A percentile compares a stretch with the other conserved stretches of the same genome.
Evolutionary conservation across 176 grass and related monocot genomes (phyloP).

Genomic region (Dendrocalamus sinicus): DNA sequence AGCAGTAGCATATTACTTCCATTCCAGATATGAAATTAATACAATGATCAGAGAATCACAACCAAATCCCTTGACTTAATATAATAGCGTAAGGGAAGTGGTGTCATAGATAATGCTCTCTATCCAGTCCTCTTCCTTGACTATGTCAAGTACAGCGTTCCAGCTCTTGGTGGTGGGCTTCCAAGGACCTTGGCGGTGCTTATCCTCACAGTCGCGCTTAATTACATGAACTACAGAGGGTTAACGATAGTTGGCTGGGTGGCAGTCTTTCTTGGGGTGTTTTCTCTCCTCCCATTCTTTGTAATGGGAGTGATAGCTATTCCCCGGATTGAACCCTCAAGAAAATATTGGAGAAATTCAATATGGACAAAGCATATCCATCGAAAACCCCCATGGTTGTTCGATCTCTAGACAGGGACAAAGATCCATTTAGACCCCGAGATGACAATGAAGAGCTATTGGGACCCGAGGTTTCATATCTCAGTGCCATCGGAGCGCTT

Average conservation of each 20-base stretch:
- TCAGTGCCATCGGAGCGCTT: too few relatives aligned
- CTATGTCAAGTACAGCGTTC: slow-evolving; percentile 79
- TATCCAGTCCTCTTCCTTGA: slow-evolving; percentile 93
- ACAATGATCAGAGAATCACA: neutral
- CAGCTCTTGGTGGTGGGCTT: slow-evolving; percentile 58
- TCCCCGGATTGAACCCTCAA: slow-evolving; percentile 63
- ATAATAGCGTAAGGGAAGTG: too few relatives aligned
- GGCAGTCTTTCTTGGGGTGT: slow-evolving; percentile 74
- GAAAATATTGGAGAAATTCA: too few relatives aligned
- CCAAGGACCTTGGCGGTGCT: slow-evolving; percentile 68
- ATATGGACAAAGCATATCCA: too few relatives aligned
- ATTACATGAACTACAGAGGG: slow-evolving; percentile 94
- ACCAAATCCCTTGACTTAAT: neutral
- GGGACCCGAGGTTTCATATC: too few relatives aligned
- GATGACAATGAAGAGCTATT: too few relatives aligned
- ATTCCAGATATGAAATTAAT: neutral
- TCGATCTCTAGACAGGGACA: too few relatives aligned
- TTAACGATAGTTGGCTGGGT: slow-evolving; percentile 80
- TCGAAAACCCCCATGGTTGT: too few relatives aligned
- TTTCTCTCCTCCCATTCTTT: slow-evolving; percentile 80
- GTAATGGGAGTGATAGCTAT: slow-evolving; percentile 83
- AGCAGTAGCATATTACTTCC: neutral
- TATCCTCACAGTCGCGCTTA: slow-evolving; percentile 67
- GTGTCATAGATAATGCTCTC: slow-evolving; percentile 88
- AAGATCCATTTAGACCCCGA: too few relatives aligned